Evolutionary conservation across 1,139 yeast genomes (phyloP), one percentile per base, ranked within the genome.

Genomic region (Protomyces macrosporus): DNA sequence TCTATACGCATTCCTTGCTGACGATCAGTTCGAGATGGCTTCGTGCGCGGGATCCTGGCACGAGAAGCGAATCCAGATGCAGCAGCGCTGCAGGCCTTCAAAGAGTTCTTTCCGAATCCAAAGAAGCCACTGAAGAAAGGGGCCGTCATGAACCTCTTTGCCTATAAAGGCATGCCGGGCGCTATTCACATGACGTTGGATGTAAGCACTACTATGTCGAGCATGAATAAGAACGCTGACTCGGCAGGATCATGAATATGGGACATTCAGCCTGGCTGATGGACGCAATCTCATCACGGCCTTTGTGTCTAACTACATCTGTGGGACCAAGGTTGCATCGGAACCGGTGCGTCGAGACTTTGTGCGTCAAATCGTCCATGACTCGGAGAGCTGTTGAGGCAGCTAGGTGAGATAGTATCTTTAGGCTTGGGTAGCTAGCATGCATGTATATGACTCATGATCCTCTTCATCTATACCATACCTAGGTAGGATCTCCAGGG

Each of bases 41-140:
- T 93, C 68, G 83, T 90, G 64, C 87, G 93, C 71, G 85, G 95
- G 1, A 81, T 86, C 57, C 78, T 84, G 72, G 84, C 52, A 12
- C 62, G 62, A 14, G 56, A 58, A 12, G 32, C 45, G 12, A 14
- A 23, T 6, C 62, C 62, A 16, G 62, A 58, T 42, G 56, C 12
- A 36, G 16, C 10, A 10, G 53, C 52, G 12, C 52, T 58, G 30
- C 55, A 52, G 14, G 54, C 54, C 1, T 58, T 58, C 53, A 58
- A 52, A 42, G 62, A 58, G 7, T 58, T 58, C 56, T 58, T 58
- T 32, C 62, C 62, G 7, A 58, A 58, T 16, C 62, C 62, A 1
- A 39, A 55, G 32, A 51, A 58, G 53, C 42, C 62, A 9, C 39
- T 58, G 30, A 35, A 39, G 30, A 58, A 58, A 34, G 36, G 42